These are phyloP conservation scores for Coccomyxa sp. DNA, from an alignment of 139 green algal genomes.

Conservation along the genomic window DNA sequence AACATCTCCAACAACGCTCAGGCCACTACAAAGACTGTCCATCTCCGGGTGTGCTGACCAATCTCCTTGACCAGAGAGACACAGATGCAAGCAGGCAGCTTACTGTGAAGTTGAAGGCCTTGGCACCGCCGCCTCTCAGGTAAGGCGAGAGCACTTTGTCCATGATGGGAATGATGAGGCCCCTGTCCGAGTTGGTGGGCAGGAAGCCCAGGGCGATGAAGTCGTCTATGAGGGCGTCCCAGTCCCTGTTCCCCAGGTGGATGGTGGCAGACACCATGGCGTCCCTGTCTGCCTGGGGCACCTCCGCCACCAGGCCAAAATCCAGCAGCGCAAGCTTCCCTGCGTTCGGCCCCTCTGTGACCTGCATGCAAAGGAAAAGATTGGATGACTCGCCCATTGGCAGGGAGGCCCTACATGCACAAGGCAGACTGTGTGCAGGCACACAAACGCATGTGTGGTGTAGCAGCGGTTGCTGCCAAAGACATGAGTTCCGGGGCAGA, in stretches of 20 bases:
- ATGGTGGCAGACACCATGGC: slow-evolving; percentile 75
- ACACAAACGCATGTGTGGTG: no score
- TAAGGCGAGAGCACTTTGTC: slow-evolving; percentile 71
- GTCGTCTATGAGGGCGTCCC: slow-evolving; percentile 70
- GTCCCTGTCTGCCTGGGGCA: slow-evolving; percentile 56
- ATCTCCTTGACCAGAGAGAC: background rate
- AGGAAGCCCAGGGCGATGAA: slow-evolving; percentile 83
- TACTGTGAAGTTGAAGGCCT: slow-evolving; percentile 65
- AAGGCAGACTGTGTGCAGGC: no score
- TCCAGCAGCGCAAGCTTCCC: slow-evolving; percentile 82
- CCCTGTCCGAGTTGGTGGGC: slow-evolving; percentile 45
- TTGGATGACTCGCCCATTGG: no score
- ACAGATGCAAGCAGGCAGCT: background rate
- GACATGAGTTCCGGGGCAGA: no score
- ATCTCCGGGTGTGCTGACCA: background rate
- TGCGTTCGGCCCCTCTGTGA: slow-evolving; percentile 64
- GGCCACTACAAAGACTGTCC: slow-evolving; percentile 3
- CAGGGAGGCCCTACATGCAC: no score
- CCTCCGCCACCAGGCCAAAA: slow-evolving; percentile 82
- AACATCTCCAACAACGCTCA: no score
- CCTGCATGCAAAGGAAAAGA: no score
- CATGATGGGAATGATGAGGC: slow-evolving; percentile 72
- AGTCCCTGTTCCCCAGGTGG: slow-evolving; percentile 79
- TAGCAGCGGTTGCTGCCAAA: no score
- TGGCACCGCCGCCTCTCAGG: slow-evolving; percentile 73